phyloP scores from a whole-genome alignment of 2,329 filamentous ascomycete genomes.

The Hortaea werneckii region DNA sequence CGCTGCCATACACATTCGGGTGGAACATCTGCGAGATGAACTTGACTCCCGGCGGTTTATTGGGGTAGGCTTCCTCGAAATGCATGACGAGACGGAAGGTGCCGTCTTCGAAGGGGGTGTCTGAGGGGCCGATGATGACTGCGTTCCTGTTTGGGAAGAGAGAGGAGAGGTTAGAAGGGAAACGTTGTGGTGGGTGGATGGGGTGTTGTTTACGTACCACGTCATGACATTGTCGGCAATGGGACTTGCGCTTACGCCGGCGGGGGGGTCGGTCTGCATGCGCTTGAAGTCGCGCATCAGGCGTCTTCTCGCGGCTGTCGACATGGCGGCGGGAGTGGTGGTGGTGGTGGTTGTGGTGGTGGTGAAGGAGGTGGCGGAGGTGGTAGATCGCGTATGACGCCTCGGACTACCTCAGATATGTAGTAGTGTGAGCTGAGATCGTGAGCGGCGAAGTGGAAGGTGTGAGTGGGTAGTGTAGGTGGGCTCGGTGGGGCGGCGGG shows the following conservation, averaged over 20 bases:
- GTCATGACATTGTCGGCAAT: slow-evolving; percentile 97
- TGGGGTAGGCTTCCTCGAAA: slow-evolving; percentile 97
- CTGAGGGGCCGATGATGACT: slow-evolving; percentile 91
- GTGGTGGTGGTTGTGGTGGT: background rate
- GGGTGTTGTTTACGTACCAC: slow-evolving; percentile 48
- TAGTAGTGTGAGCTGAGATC: too few species aligned
- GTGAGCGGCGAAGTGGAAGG: too few species aligned
- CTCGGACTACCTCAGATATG: too few species aligned
- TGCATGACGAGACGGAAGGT: slow-evolving; percentile 98
- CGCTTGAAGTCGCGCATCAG: slow-evolving; percentile 99
- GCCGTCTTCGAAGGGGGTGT: slow-evolving; percentile 96
- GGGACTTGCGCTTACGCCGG: slow-evolving; percentile 90
- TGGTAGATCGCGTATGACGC: background rate
- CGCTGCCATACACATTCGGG: slow-evolving; percentile 94
- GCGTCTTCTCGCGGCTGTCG: slow-evolving; percentile 86
- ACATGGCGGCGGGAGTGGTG: slow-evolving; percentile 46
- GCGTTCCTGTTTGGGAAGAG: slow-evolving; percentile 61
- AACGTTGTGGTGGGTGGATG: background rate
- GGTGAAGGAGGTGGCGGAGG: background rate
- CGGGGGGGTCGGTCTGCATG: slow-evolving; percentile 98
- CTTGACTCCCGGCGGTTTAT: slow-evolving; percentile 94
- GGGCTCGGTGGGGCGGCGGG: too few species aligned
- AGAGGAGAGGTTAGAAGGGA: slow-evolving; percentile 5
- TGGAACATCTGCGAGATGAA: slow-evolving; percentile 99
- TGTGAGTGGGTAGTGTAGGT: too few species aligned